Evolutionary conservation across 805 yeast species (phyloP).

Genomic region (Kuraishia molischiana): DNA sequence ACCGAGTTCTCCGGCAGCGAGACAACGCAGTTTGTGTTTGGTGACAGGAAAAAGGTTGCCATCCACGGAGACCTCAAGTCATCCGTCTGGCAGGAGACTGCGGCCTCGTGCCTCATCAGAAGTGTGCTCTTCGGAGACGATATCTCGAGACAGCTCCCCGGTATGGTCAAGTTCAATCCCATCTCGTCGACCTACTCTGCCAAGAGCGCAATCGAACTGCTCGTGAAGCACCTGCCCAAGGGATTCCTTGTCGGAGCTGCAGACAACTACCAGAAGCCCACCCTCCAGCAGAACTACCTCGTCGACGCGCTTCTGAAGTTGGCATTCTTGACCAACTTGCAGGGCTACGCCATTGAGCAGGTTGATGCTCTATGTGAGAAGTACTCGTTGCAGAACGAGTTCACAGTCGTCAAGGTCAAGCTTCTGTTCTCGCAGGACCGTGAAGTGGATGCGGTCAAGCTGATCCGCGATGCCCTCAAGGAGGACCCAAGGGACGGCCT

Average conservation of each 20-base stretch:
- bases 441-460: slow-evolving; percentile 36
- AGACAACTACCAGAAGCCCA: slow-evolving; percentile 20
- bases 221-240: slow-evolving; percentile 35
- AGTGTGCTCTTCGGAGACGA: slow-evolving; percentile 42
- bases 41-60: slow-evolving; percentile 43
- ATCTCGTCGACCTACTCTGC: slow-evolving; percentile 24
- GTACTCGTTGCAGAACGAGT: slow-evolving; percentile 8
- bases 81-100: slow-evolving; percentile 52
- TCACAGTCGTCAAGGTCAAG: slow-evolving; percentile 29
- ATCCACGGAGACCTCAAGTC: slow-evolving; percentile 43
- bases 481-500: slow-evolving; percentile 45
- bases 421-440: slow-evolving; percentile 29
- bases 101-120: slow-evolving; percentile 48
- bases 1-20: slow-evolving; percentile 43
- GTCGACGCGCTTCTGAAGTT: slow-evolving; percentile 39
- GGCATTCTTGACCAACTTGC: slow-evolving; percentile 26
- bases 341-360: slow-evolving; percentile 26
- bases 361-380: slow-evolving; percentile 16
- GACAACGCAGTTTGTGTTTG: slow-evolving; percentile 36
- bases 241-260: slow-evolving; percentile 37
- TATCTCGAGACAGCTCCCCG: slow-evolving; percentile 46
- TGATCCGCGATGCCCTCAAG: slow-evolving; percentile 28
- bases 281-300: slow-evolving; percentile 38
- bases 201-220: slow-evolving; percentile 22
- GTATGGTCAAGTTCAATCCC: slow-evolving; percentile 41